These are phyloP conservation scores for Petunia hybrid DNA, from an alignment of 305 asterid genomes.

Conservation along the genomic window DNA sequence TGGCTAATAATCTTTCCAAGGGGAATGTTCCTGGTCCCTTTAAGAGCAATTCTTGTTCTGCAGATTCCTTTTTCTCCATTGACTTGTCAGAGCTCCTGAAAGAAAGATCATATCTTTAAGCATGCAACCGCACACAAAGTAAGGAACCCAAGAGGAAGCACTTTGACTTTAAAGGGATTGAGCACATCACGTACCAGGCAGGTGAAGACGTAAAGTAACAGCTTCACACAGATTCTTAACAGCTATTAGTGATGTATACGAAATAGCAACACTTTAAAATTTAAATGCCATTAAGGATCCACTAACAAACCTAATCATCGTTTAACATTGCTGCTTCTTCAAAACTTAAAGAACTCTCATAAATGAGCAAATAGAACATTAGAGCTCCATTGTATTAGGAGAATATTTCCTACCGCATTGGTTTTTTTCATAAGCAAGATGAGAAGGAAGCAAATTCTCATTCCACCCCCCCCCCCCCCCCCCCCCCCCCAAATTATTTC, in stretches of 20 bases:
- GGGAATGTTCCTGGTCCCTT: conserved; percentile 98
- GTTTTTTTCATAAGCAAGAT: background rate
- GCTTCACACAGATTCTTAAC: background rate
- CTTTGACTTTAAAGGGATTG: background rate
- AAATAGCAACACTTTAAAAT: conserved; percentile 14
- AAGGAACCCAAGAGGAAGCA: background rate
- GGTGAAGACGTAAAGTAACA: background rate
- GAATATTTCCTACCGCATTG: background rate
- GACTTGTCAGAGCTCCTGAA: conserved; percentile 82
- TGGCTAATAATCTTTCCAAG: conserved; percentile 83
- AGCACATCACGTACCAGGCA: conserved; percentile 1
- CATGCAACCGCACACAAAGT: background rate
- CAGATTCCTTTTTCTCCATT: conserved; percentile 70
- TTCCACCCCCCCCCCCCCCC: background rate
- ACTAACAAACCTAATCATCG: conserved; percentile 20
- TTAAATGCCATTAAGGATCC: background rate
- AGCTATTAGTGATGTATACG: background rate
- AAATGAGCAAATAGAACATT: conserved; percentile 8
- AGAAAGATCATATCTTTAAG: background rate
- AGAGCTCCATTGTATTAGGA: background rate
- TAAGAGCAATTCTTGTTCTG: conserved; percentile 79
- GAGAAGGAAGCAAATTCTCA: conserved; percentile 18
- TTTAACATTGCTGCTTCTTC: conserved; percentile 21
- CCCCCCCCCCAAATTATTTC: background rate
- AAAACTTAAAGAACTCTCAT: background rate